Base-by-base conservation (phyloP, 2,329 filamentous ascomycete species). In the Alternaria brassicicola region DNA sequence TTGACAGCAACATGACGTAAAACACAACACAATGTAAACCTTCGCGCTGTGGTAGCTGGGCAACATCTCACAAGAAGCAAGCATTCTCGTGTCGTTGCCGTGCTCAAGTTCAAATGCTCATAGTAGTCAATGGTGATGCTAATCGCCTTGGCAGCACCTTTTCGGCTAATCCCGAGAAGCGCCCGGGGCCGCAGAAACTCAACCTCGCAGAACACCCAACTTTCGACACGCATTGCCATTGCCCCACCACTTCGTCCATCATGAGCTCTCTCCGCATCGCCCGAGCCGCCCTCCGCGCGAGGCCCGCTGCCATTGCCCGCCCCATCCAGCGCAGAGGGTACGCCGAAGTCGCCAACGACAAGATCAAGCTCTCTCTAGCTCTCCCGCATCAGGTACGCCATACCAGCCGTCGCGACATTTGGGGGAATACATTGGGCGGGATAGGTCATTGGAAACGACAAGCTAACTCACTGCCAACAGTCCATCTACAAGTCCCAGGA, bases 231-330 rank as follows among this genome's bases (percentile, higher is more conserved):
- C 64, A 77, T 77, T 77, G 74, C 71, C 71, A 76, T 76, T 63
- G 64, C 71, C 61, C 68, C 70, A 74, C 68, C 62, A 68, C 67
- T 64, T 62, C 56, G 68, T 72, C 63, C 76, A 77, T 76, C 83
- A 98, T 98, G 94, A 97, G 93, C 88, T 91, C 92, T 81, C 84
- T 97, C 83, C 92, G 93, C 82, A 85, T 97, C 82, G 91, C 93
- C 85, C 90, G 94, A 82, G 87, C 88, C 81, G 94, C 92, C 84
- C 86, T 97, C 80, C 87, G 92, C 83, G 91, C 88, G 78, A 90
- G 71, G 65, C 89, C 93, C 78, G 84, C 90, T 76, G 86, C 89
- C 79, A 84, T 94, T 81, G 86, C 89, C 80, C 85, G 88, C 71
- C 88, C 90, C 73, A 76, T 92, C 69, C 90, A 93, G 85, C 90